Evolutionary conservation across 2,329 filamentous ascomycete genomes (phyloP), one percentile per base, ranked within the genome.

Genomic region (Pseudogymnoascus sp.): DNA sequence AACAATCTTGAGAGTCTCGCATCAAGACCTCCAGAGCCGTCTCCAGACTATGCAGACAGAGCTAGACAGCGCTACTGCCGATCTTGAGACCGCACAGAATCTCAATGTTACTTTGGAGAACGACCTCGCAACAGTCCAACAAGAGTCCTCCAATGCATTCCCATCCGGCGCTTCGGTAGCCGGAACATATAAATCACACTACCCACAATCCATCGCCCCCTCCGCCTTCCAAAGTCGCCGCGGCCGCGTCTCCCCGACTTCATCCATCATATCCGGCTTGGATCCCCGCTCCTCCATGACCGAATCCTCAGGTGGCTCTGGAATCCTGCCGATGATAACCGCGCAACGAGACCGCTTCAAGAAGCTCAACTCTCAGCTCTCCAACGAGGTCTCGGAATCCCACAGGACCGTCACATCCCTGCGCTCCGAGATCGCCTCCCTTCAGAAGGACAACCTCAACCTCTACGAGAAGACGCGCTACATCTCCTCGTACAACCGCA

Each of bases 401-500:
- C 91, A 97, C 75, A 83, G 86, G 56, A 89, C 85, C 0, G 87
- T 97, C 21, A 93, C 92, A 19, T 89, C 93, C 37, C 81, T 99
- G 56, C 87, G 95, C 46, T 91, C 96, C 70, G 95, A 99, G 74
- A 86, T 97, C 65, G 88, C 92, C 5, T 91, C 92, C 1, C 80
- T 99, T 42, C 96, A 99, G 73, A 96, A 93, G 74, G 95, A 99
- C 76, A 99, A 99, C 73, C 82, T 99, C 37, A 92, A 89, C 70
- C 82, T 99, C 7, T 99, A 99, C 75, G 95, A 99, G 76, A 99
- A 97, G 82, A 96, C 93, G 17, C 86, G 95, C 68, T 99, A 99
- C 74, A 87, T 97, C 23, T 96, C 92, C 6, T 93, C 91, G 2
- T 99, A 97, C 79, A 96, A 88, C 75, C 87, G 93, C 62, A 67